Evolutionary conservation across 2,329 filamentous ascomycete genomes (phyloP), one percentile per base, ranked within the genome.

Genomic region (Elsinoe ampelina): DNA sequence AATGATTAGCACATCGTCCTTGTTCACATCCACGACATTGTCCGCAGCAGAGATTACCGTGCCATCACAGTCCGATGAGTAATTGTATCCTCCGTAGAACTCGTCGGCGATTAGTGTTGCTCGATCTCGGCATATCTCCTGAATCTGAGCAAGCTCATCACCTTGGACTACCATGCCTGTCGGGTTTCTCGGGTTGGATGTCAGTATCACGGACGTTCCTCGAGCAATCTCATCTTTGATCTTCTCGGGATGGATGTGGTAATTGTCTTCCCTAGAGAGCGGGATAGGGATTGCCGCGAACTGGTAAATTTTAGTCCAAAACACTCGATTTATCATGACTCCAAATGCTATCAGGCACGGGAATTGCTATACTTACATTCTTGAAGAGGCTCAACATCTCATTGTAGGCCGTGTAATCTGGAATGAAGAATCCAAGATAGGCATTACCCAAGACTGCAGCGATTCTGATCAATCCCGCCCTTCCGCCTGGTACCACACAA

Each of bases 341-440:
- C 22, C n/a, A 45, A 8, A 15, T 19, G 35, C n/a, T 12, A 17
- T 30, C 17, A n/a, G 38, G 26, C 13, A 39, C 8, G 2, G 5
- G 35, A 13, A 20, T 42, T 38, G 19, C 32, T 8, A 22, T 13
- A 70, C 80, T 64, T 66, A 84, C 82, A 72, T 95, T 95, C 74
- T 88, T 90, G 80, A 97, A 96, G 58, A 96, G 77, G 58, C 85
- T 89, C 74, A 96, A 74, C 91, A 97, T 96, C 77, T 96, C 91
- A 68, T 95, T 95, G 77, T 97, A 97, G 1, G 92, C 92, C 2
- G 91, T 95, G 75, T 96, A 96, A 71, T 96, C 72, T 5, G 60
- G 63, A 32, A 67, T 69, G 73, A 95, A 95, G 80, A 96, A 96
- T 41, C 86, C 89, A 61, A 96, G 78, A 56, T 71, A 70, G 57